Conservation (phyloP, 2,329 filamentous ascomycete species). For the Claviceps arundinis region DNA sequence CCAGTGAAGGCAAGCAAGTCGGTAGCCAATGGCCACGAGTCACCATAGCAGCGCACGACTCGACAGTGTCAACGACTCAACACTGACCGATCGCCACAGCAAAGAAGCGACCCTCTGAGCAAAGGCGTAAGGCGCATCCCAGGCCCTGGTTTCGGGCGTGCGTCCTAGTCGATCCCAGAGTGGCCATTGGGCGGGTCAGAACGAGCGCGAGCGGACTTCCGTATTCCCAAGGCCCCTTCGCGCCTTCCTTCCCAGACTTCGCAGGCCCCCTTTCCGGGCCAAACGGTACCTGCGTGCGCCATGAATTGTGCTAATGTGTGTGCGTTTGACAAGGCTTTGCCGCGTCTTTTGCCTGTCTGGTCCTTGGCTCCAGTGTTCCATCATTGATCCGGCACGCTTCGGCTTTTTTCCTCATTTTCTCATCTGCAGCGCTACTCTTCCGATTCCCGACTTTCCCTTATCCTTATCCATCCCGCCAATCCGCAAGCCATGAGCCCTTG, state of each 20-base stretch:
- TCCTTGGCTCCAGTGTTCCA: not conserved
- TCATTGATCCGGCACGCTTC: not conserved
- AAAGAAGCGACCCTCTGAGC: no score
- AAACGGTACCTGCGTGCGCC: slow-evolving; percentile 4
- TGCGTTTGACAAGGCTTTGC: not conserved
- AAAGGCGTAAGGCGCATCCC: no score
- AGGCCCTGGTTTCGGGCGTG: no score
- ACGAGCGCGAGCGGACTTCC: not conserved
- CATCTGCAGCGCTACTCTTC: not conserved
- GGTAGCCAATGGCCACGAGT: no score
- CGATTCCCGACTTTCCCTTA: not conserved
- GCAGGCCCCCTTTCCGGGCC: not conserved
- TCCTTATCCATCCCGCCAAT: not conserved
- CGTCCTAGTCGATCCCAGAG: no score
- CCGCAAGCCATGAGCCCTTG: not conserved
- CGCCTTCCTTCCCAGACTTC: not conserved
- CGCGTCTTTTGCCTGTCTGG: not conserved
- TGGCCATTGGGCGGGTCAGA: no score
- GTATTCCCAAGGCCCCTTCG: not conserved
- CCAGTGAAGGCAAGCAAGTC: no score
- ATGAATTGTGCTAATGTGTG: not conserved
- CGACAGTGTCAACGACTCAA: no score
- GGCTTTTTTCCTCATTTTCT: not conserved
- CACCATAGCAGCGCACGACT: no score
- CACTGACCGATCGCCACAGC: no score